phyloP scores from a whole-genome alignment of 192 early-diverging fungal species.

The Linnemannia hyalina region DNA sequence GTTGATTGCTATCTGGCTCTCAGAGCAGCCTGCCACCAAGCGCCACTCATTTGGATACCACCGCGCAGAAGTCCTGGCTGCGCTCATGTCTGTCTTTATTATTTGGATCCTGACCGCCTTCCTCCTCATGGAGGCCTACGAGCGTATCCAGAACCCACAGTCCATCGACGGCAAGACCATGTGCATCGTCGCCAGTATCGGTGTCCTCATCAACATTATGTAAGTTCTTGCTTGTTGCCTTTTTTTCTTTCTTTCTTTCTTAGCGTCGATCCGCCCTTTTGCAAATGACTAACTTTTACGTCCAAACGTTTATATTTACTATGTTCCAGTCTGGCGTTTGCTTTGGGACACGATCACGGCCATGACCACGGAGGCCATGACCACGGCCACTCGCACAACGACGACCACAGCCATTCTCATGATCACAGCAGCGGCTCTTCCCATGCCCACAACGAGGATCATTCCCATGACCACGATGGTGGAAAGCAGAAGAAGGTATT shows the following conservation, averaged over 20 bases:
- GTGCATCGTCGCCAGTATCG: conserved; percentile 77
- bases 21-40: conserved; percentile 56
- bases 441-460: conserved; percentile 23
- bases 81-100: conserved; percentile 78
- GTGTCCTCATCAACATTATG: conserved; percentile 82
- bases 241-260: background rate
- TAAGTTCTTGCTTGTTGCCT: conserved; percentile 53
- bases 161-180: conserved; percentile 78
- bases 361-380: conserved; percentile 56
- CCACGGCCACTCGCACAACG: conserved; percentile 18
- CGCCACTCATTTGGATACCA: conserved; percentile 79
- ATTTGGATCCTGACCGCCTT: conserved; percentile 83
- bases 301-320: conserved; percentile 4
- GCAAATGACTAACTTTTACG: background rate
- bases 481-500: conserved; percentile 33
- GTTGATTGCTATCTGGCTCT: conserved; percentile 63
- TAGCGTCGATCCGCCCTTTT: background rate
- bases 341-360: conserved; percentile 59
- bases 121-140: conserved; percentile 78
- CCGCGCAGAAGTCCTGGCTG: conserved; percentile 85
- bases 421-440: conserved; percentile 25
- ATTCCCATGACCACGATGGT: conserved; percentile 28
- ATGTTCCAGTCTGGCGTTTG: conserved; percentile 60
- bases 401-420: conserved; percentile 27
- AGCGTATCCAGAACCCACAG: conserved; percentile 73